Evolutionary conservation across 805 yeast species (phyloP), one percentile per base, ranked within the genome.

Genomic region (Candida sithepensis): DNA sequence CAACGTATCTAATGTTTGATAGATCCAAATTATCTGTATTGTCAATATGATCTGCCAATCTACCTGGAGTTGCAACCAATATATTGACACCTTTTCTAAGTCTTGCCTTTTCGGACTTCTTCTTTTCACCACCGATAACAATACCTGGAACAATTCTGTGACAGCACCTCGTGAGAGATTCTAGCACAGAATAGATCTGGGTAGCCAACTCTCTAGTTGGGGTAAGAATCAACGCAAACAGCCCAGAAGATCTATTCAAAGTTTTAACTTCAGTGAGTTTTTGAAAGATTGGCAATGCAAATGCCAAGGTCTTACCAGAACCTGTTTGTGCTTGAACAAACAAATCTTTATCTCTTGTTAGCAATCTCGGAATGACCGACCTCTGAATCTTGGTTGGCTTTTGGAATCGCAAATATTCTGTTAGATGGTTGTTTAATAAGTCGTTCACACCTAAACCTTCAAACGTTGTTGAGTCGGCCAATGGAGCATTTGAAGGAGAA

Each of bases 281-380:
- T 53, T 87, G 82, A 52, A 92, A 66, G 19, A 95, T 83, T 1
- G 99, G 99, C 34, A 95, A 69, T 3, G 85, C 71, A 63, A 87
- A 95, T 0, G 98, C 84, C 47, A 94, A 68, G 0, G 99, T 94
- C 66, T 94, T 94, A 66, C 99, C 99, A 0, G 98, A 91, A 45
- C 99, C 99, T 0, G 99, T 94, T 67, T 95, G 97, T 0, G 99
- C 97, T 61, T 90, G 95, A 41, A 94, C 86, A 55, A 94, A 86
- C 47, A 90, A 69, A 66, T 94, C 99, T 28, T 72, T 67, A 19
- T 75, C 38, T 39, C 74, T 55, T 1, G 70, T 62, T 6, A 78
- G 55, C 24, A 82, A 63, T 44, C 73, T 71, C 19, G 98, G 96
- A 9, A 90, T 71, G 0, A 86, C 94, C 5, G 85, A 69, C 53